Conservation (phyloP, 2,329 filamentous ascomycete genomes). For the Hysterium pulicare region DNA sequence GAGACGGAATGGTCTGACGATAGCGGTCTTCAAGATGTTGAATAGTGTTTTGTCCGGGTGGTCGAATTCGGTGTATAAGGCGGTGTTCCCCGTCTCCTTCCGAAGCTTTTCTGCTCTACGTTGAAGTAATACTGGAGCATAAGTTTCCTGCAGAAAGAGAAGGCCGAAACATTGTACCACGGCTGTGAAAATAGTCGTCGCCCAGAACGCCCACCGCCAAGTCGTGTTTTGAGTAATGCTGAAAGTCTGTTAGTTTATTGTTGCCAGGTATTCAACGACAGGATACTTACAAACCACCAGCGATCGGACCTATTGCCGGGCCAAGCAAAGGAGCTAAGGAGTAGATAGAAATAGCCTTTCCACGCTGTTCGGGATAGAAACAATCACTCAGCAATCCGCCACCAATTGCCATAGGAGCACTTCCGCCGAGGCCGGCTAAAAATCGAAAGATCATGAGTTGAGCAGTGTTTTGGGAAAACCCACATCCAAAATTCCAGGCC, state of each 20-base stretch:
- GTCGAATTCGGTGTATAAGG: conserved; percentile 54
- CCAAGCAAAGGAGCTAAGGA: conserved; percentile 62
- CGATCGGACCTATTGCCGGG: conserved; percentile 63
- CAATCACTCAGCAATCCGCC: conserved; percentile 49
- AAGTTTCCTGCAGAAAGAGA: conserved; percentile 63
- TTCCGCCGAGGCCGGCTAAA: conserved; percentile 35
- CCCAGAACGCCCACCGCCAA: conserved; percentile 73
- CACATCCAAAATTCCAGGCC: conserved; percentile 39
- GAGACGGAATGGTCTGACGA: conserved; percentile 56
- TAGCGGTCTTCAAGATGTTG: conserved; percentile 31
- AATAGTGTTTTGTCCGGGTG: conserved; percentile 32
- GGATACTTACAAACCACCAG: conserved; percentile 65
- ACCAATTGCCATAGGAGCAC: conserved; percentile 37
- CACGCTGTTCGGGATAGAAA: conserved; percentile 60
- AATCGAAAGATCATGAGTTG: conserved; percentile 39
- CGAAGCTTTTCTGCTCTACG: conserved; percentile 57
- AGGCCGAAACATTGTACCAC: conserved; percentile 60
- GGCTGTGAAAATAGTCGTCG: conserved; percentile 61
- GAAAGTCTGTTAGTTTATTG: too few relatives aligned
- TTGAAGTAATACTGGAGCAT: conserved; percentile 60
- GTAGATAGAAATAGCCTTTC: conserved; percentile 61
- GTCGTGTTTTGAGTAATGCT: conserved; percentile 59
- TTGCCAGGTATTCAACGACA: too few relatives aligned
- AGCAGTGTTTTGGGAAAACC: conserved; percentile 32
- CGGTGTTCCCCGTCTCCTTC: conserved; percentile 57